Evolutionary conservation across 2,329 filamentous ascomycete genomes (phyloP), one percentile per base, ranked within the genome.

Genomic region (Fusarium subglutinans): DNA sequence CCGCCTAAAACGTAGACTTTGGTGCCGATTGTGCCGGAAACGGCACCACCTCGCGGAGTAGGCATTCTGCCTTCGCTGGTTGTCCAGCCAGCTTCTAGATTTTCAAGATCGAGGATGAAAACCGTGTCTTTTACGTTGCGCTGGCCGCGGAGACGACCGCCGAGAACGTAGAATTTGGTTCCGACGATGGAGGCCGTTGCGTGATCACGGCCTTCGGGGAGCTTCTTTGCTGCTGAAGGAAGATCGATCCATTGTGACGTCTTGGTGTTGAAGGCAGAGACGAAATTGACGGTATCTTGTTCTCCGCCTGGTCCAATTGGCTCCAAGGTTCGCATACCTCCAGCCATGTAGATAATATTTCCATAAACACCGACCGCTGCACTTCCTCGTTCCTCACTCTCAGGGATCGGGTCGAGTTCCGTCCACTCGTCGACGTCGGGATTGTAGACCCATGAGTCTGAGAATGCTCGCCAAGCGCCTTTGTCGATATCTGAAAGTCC

Each of bases 151-250:
- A 75, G 66, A 6, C 83, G 75, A 4, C 83, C 83, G 1, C 83
- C 83, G 0, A 83, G 45, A 2, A 86, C 78, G 63, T 83, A 85
- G 22, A 86, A 78, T 8, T 62, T 79, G 5, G 72, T 65, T 1
- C 76, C 78, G 17, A 83, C 73, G 2, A 85, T 72, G 4, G 78
- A 73, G 2, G 74, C 76, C 0, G 72, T 73, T 1, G 78, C 82
- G 44, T 85, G 83, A 38, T 86, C 81, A 8, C 83, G 72, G 1
- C 75, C 76, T 26, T 79, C 81, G 0, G 83, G 83, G 1, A 85
- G 57, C 9, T 63, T 57, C 17, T 57, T 59, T 13, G 78, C 79
- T 11, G 62, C 51, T 5, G 56, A 15, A 0, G 82, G 81, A 0
- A 83, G 66, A 5, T 56, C 57, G 5, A 78, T 28, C 80, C 82